Base-by-base conservation (phyloP, 1,139 yeast genomes). In the Hyphopichia buzzinii region DNA sequence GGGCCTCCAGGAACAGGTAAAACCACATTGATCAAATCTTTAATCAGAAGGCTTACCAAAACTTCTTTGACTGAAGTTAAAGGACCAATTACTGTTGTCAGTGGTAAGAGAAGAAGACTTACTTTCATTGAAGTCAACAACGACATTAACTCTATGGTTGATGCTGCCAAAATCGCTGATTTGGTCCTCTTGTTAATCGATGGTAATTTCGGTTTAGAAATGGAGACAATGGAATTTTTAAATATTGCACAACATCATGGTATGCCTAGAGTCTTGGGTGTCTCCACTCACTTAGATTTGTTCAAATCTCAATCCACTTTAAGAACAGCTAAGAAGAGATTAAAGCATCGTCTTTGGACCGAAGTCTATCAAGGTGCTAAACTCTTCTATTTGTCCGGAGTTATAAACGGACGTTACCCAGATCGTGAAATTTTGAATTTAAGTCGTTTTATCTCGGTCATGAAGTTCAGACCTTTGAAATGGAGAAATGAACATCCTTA, bases 1-100 rank as follows among this genome's bases (percentile, higher is more conserved):
- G 99, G 99, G 0, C 99, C 99, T 8, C 96, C 96, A 7, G 99
- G 99, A 10, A 92, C 97, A 1, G 99, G 99, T 46, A 94, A 94
- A 57, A 80, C 97, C 14, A 92, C 98, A 1, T 72, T 94, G 54
- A 88, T 94, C 55, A 84, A 88, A 57, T 89, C 97, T 8, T 69
- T 94, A 41, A 89, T 94, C 10, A 75, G 92, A 60, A 69, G 97
- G 58, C 77, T 87, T 60, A 81, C 97, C n/a, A 94, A 94, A 60
- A 87, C 94, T 21, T 77, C 94, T 0, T 61, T 94, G 33, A 70
- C 78, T 25, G 97, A 92, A 49, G 79, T 94, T 36, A 87, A 86
- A 51, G 99, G 99, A 7, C 98, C 99, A 8, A 82, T 94, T 37
- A 94, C 99, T 0, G 94, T 92, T n/a, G 98, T 94, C 12, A 83